Base-by-base conservation (phyloP, 2,329 filamentous ascomycete genomes). In the Scytalidium lignicola region DNA sequence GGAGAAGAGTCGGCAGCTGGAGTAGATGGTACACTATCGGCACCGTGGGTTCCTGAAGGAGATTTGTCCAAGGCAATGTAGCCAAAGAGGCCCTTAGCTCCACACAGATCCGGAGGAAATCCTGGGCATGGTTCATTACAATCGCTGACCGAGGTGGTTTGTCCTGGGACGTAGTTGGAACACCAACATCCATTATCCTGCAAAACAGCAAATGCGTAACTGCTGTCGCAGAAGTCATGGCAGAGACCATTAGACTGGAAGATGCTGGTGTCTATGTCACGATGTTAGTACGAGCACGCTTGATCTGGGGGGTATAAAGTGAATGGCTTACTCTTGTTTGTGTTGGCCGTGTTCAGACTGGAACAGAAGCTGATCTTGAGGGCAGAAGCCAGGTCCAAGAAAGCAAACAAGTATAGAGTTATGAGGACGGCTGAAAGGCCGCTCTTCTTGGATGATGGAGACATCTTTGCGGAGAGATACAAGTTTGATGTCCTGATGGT, bases 161-260 rank as follows among this genome's bases (percentile, higher is more conserved):
- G 55, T 44, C 71, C 70, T 8, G 88, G 88, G 2, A 74, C 74
- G 59, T 83, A 83, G 63, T 90, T 77, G 32, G 85, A 84, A 64
- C 88, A 92, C 86, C 86, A 92, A 63, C 88, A 92, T 46, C 74
- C 66, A 26, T 79, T 71, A 15, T 68, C 74, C 58, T 88, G 78
- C 1, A 90, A 70, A 43, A 92, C 72, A 55, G 85, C 86, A 53
- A 84, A 88, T 37, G 86, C 85, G 55, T 74, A 86, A 15, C 72
- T 57, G 18, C 62, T 60, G 21, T 66, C 58, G 67, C 88, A 92
- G 44, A 74, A 74, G 44, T 78, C 69, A 44, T 73, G 68, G 63
- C 88, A 92, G 12, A 82, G 74, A 23, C 86, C 86, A 57, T 88
- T 82, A 18, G 85, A 86, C 64, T 90, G 85, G 53, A 68, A 85